Evolutionary conservation across 169 alveolate species (phyloP).

Genomic region (Plasmodium malariae): DNA sequence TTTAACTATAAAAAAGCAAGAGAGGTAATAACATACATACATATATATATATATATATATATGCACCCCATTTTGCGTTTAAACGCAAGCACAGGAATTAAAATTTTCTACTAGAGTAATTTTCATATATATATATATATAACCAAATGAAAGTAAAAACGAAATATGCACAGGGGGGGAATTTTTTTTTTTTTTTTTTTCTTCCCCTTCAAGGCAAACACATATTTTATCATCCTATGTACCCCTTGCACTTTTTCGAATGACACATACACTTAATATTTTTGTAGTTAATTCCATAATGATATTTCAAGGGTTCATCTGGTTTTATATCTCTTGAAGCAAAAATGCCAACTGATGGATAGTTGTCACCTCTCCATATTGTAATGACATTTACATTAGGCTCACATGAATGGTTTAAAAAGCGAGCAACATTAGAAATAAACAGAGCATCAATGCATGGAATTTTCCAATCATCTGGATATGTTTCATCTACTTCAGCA

Average conservation of each 20-base stretch:
- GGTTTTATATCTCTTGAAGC: conserved; percentile 84
- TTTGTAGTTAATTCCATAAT: conserved; percentile 83
- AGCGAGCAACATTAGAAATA: conserved; percentile 91
- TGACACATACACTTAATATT: conserved; percentile 84
- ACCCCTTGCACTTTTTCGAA: conserved; percentile 82
- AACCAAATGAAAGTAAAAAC: not conserved
- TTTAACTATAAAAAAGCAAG: too few species aligned
- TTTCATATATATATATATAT: not conserved
- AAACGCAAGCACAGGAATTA: too few species aligned
- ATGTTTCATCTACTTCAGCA: conserved; percentile 83
- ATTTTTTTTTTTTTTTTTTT: too few species aligned
- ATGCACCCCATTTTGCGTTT: too few species aligned
- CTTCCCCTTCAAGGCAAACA: too few species aligned
- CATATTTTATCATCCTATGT: conserved; percentile 73
- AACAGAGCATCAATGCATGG: conserved; percentile 90
- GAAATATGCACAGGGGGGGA: too few species aligned
- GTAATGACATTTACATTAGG: conserved; percentile 89
- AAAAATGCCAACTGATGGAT: conserved; percentile 85
- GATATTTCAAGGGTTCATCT: conserved; percentile 86
- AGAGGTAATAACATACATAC: too few species aligned
- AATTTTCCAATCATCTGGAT: conserved; percentile 87
- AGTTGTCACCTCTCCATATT: conserved; percentile 86
- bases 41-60: not conserved
- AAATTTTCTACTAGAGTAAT: too few species aligned
- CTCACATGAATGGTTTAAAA: conserved; percentile 91